Evolutionary conservation across 2,329 filamentous ascomycete species (phyloP).

Genomic region (Cytospora leucostoma): DNA sequence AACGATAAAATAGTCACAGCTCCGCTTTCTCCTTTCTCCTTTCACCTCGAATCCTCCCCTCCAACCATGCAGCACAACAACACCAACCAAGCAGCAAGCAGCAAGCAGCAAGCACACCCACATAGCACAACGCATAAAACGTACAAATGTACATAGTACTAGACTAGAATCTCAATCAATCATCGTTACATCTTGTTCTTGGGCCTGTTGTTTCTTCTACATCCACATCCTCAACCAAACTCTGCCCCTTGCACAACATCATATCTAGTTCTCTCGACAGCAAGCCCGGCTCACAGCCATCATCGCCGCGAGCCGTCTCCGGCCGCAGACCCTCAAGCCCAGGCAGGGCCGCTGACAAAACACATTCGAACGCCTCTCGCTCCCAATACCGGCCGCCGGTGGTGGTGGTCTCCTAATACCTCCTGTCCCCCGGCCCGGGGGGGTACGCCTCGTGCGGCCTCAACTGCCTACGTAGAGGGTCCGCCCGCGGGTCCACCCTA

Average conservation of each 20-base stretch:
- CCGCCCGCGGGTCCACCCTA: slow-evolving; percentile 13
- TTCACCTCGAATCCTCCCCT: no score
- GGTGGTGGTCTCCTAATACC: slow-evolving; percentile 7
- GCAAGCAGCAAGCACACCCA: no score
- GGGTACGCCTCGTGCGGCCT: slow-evolving; percentile 24
- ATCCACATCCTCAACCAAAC: neutral
- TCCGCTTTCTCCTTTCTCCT: no score
- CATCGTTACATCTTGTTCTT: neutral
- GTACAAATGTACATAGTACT: slow-evolving; percentile 17
- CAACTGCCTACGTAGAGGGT: slow-evolving; percentile 22
- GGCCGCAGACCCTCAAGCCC: no score
- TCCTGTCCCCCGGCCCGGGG: slow-evolving; percentile 22
- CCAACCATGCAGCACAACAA: no score
- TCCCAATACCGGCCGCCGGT: neutral
- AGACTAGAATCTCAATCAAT: neutral
- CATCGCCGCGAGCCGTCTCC: no score
- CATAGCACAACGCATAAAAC: slow-evolving; percentile 14
- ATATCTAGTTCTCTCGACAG: neutral
- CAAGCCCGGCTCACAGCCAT: neutral
- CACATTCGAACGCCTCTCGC: neutral
- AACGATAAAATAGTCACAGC: no score
- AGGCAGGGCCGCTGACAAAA: no score
- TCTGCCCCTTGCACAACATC: neutral
- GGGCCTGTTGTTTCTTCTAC: neutral
- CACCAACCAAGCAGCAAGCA: no score